A percentile compares a stretch with the other conserved stretches of the same genome.
Evolutionary conservation across 140 eudicot species (phyloP).

Genomic region (Bidens hawaiensis): DNA sequence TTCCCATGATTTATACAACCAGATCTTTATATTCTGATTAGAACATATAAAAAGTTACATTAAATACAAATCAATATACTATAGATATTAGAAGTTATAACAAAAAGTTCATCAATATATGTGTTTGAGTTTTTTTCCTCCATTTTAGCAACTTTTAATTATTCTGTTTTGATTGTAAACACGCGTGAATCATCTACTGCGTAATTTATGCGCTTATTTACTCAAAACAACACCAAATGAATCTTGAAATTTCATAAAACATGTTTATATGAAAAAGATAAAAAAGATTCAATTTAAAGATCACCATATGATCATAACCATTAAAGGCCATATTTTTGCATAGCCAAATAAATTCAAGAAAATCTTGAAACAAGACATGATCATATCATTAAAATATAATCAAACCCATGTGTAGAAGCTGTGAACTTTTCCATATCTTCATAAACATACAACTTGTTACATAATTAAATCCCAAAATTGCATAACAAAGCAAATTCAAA

Average conservation of each 20-base stretch:
- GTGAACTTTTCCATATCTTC: background rate
- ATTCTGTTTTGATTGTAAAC: too few species aligned
- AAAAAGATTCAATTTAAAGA: background rate
- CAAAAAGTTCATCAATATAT: background rate
- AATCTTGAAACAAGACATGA: conserved; percentile 7
- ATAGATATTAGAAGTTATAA: background rate
- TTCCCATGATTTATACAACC: conserved; percentile 27
- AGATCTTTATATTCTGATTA: conserved; percentile 11
- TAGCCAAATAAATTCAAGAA: background rate
- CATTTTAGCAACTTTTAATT: background rate
- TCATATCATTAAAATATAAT: background rate
- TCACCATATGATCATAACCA: background rate
- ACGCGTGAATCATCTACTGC: too few species aligned
- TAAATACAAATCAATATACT: background rate
- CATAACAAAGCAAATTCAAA: background rate
- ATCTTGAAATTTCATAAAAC: background rate
- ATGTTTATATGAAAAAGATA: background rate
- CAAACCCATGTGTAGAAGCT: conserved; percentile 8
- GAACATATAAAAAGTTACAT: background rate
- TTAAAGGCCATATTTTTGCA: background rate
- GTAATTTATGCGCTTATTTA: too few species aligned
- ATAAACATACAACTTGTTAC: conserved; percentile 3
- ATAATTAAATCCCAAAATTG: background rate
- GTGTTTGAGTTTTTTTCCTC: background rate
- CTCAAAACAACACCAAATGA: background rate